A percentile compares a stretch with the other conserved stretches of the same genome.
Conservation (phyloP, 176 grass and related monocot species). For the Oryza glaberrima region DNA sequence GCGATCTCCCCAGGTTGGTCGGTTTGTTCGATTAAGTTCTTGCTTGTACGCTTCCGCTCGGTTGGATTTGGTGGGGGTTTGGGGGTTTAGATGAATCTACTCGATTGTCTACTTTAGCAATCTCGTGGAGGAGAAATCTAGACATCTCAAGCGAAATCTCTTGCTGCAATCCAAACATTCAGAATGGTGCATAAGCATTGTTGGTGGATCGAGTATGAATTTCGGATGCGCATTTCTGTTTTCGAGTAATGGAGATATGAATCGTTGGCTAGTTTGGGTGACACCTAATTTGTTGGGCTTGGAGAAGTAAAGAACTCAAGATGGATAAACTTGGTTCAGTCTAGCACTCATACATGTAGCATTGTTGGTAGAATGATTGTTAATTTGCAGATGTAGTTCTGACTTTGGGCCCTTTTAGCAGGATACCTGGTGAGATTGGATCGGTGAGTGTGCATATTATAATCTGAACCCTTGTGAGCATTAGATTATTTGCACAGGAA, state of each 20-base stretch:
- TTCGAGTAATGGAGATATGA: not conserved
- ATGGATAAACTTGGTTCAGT: not conserved
- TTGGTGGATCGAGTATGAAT: not conserved
- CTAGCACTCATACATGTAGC: not conserved
- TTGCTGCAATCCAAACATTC: not conserved
- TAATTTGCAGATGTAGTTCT: not conserved
- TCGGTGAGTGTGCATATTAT: conserved; percentile 9
- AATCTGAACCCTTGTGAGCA: not conserved
- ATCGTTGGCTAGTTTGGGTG: not conserved
- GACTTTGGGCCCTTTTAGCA: not conserved
- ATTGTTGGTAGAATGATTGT: not conserved
- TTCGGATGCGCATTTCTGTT: not conserved
- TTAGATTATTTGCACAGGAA: conserved; percentile 6
- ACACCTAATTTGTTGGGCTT: not conserved
- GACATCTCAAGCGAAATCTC: not conserved
- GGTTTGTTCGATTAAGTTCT: not conserved
- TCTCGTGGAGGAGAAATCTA: not conserved
- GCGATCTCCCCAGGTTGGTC: conserved; percentile 74
- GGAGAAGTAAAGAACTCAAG: not conserved
- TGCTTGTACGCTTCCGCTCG: not conserved
- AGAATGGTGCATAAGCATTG: not conserved
- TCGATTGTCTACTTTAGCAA: not conserved
- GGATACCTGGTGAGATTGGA: conserved; percentile 15
- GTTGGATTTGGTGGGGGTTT: not conserved
- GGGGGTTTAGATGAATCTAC: not conserved